Conservation (phyloP, 352 stramenopile genomes). For the Chrysophaeum taylorii region DNA sequence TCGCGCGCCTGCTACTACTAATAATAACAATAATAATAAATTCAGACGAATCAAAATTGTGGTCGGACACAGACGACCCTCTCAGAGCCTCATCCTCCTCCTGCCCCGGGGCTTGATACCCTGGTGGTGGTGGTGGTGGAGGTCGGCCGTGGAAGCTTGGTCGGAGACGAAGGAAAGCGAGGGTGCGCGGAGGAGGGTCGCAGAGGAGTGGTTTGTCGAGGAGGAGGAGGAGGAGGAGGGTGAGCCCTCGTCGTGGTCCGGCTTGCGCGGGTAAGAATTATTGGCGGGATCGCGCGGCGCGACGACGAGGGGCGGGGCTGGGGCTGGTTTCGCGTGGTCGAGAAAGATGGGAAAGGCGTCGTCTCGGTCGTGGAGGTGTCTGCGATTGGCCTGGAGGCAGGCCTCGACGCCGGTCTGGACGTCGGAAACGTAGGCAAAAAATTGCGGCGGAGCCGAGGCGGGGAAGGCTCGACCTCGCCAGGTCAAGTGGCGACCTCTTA, state of each 20-base stretch:
- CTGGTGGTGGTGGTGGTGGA: background rate
- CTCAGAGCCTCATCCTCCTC: too few relatives aligned
- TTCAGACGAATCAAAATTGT: too few relatives aligned
- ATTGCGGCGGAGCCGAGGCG: background rate
- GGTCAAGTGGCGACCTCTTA: background rate
- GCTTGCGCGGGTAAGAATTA: too few relatives aligned
- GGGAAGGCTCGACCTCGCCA: background rate
- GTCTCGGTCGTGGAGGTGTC: background rate
- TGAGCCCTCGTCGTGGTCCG: too few relatives aligned
- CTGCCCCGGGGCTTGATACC: too few relatives aligned
- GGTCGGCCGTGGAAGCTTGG: background rate
- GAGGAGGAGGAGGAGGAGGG: too few relatives aligned
- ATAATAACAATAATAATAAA: too few relatives aligned
- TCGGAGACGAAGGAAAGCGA: conserved; percentile 11
- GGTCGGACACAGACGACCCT: too few relatives aligned
- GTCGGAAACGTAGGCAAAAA: background rate
- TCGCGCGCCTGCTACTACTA: too few relatives aligned
- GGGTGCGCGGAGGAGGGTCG: background rate
- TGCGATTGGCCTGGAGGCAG: background rate
- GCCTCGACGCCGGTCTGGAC: background rate
- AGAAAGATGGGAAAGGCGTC: background rate
- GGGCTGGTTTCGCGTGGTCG: background rate
- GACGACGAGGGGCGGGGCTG: background rate
- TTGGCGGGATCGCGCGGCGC: too few relatives aligned
- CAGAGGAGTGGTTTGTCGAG: too few relatives aligned